phyloP scores from a whole-genome alignment of 1,139 yeast species.

The Taphrina populina region DNA sequence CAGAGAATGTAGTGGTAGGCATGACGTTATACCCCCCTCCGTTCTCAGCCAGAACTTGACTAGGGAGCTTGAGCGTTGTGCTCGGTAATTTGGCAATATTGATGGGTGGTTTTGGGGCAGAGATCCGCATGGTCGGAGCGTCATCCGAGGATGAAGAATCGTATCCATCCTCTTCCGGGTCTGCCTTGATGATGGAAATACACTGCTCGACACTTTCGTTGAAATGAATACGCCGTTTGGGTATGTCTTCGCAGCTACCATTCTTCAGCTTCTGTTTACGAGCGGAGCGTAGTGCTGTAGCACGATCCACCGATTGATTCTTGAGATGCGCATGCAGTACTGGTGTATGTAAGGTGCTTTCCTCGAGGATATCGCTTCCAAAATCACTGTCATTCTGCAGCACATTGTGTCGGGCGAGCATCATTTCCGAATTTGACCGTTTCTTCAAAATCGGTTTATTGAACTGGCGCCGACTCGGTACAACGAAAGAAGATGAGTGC shows the following conservation, averaged over 20 bases:
- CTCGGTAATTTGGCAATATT: conserved; percentile 31
- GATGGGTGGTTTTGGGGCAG: conserved; percentile 29
- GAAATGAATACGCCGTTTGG: conserved; percentile 72
- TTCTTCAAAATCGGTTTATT: conserved; percentile 74
- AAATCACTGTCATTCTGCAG: conserved; percentile 1
- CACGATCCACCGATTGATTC: conserved; percentile 1
- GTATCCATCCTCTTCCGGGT: conserved; percentile 28
- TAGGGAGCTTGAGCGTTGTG: conserved; percentile 30
- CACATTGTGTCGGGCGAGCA: conserved; percentile 45
- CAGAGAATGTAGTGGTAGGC: conserved; percentile 15
- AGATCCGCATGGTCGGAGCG: conserved; percentile 31
- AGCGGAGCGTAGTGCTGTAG: conserved; percentile 31
- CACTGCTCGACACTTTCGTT: conserved; percentile 93
- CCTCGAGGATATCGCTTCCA: background rate
- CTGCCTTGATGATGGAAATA: conserved; percentile 43
- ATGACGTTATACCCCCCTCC: background rate
- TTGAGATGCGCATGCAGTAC: background rate
- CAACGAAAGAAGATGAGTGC: conserved; percentile 39
- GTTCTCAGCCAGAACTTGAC: background rate
- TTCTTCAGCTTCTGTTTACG: conserved; percentile 37
- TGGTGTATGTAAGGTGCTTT: background rate
- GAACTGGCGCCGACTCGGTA: conserved; percentile 39
- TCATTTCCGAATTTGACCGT: conserved; percentile 73
- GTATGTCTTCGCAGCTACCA: conserved; percentile 43
- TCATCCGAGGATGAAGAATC: conserved; percentile 26